phyloP scores from a whole-genome alignment of 176 grass and related monocot genomes.

The Triticum monococcum region DNA sequence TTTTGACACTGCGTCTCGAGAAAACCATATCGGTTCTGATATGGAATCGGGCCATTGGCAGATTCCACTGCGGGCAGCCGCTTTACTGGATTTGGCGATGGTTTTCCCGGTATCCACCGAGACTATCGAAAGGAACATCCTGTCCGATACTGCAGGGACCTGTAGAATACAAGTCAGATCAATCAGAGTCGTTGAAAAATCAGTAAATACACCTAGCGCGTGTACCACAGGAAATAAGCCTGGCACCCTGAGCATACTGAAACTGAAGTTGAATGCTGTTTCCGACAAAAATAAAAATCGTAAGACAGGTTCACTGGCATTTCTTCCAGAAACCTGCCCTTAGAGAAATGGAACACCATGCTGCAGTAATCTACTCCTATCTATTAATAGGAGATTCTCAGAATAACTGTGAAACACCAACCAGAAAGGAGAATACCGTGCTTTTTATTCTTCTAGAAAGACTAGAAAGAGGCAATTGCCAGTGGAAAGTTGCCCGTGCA shows the following conservation, averaged over 20 bases:
- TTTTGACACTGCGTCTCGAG: conserved; percentile 65
- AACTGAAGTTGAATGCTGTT: too few relatives aligned
- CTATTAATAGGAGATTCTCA: background rate
- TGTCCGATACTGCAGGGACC: conserved; percentile 88
- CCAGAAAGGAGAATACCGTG: background rate
- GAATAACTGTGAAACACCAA: background rate
- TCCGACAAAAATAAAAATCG: too few relatives aligned
- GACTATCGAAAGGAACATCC: conserved; percentile 78
- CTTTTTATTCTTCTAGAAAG: background rate
- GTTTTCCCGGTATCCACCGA: conserved; percentile 68
- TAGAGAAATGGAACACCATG: background rate
- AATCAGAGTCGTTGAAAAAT: background rate
- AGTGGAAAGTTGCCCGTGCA: background rate
- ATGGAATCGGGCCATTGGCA: conserved; percentile 84
- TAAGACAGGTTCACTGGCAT: background rate
- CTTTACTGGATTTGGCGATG: conserved; percentile 79
- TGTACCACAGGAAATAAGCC: background rate
- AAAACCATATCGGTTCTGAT: conserved; percentile 78
- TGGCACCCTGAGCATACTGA: too few relatives aligned
- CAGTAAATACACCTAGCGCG: background rate
- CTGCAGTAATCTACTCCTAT: too few relatives aligned
- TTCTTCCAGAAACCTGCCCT: too few relatives aligned
- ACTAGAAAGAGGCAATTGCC: too few relatives aligned
- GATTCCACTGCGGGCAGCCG: conserved; percentile 61
- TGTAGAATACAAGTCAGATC: conserved; percentile 28